A percentile compares a stretch with the other conserved stretches of the same genome.
Evolutionary conservation across 345 rosid species (phyloP).

Genomic region (Excoecaria cochinchinensis): DNA sequence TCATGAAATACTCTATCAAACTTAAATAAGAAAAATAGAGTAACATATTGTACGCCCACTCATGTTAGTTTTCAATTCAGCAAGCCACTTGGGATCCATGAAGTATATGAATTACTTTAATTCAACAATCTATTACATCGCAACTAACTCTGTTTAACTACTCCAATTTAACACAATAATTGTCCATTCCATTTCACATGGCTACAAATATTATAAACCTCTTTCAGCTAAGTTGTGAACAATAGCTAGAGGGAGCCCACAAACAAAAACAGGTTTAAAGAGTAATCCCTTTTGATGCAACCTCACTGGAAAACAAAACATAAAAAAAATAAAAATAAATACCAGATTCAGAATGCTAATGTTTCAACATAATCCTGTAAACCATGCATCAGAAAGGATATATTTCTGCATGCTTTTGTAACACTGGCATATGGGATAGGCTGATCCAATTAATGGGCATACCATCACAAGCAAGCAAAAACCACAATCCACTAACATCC

Average conservation of each 20-base stretch:
- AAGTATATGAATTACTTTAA: not conserved
- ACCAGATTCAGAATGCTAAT: not conserved
- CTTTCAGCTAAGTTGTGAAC: not conserved
- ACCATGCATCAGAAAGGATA: not conserved
- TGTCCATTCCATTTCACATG: not conserved
- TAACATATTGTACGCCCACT: not conserved
- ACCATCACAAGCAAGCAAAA: not conserved
- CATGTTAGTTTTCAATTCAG: not conserved
- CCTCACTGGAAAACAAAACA: not conserved
- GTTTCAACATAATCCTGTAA: not conserved
- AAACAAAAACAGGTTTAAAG: not conserved
- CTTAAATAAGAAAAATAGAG: not conserved
- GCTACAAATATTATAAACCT: not conserved
- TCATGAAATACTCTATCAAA: not conserved
- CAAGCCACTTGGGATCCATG: not conserved
- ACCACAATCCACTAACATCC: not conserved
- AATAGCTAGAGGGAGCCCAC: not conserved
- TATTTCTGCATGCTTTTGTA: not conserved
- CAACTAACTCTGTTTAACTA: not conserved
- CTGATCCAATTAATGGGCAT: not conserved
- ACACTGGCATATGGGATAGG: not conserved
- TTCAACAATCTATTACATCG: not conserved
- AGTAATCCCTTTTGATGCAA: not conserved
- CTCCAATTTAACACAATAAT: not conserved
- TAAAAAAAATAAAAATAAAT: no score